phyloP scores from a whole-genome alignment of 208 protist genomes.

The Histomonas meleagridis region DNA sequence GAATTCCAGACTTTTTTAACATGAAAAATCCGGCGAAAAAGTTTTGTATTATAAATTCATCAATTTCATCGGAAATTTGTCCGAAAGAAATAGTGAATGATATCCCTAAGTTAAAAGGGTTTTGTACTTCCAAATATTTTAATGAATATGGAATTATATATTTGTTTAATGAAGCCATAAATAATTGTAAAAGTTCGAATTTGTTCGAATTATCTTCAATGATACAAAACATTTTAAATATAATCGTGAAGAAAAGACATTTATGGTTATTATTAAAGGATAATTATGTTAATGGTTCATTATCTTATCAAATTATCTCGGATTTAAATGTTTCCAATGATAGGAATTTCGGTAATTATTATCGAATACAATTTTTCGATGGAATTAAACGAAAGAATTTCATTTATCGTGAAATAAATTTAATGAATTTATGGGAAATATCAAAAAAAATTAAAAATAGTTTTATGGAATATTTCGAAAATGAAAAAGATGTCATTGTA shows the following conservation, averaged over 20 bases:
- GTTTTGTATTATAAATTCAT: neutral
- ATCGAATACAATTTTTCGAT: neutral
- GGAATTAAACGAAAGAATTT: neutral
- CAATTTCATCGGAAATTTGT: too few species aligned
- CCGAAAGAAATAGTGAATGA: neutral
- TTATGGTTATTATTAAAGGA: neutral
- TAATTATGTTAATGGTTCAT: neutral
- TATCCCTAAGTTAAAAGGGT: neutral
- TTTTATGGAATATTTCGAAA: too few species aligned
- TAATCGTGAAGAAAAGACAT: neutral
- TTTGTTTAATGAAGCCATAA: neutral
- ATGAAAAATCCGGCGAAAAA: neutral
- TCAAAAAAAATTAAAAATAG: neutral
- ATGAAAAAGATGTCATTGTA: neutral
- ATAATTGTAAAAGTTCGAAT: neutral
- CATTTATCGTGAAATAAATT: slow-evolving; percentile 14
- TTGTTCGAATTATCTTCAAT: neutral
- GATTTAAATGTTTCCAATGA: neutral
- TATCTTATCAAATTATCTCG: neutral
- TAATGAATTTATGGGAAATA: neutral
- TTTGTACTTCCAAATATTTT: neutral
- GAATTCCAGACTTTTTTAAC: neutral
- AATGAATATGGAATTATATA: neutral
- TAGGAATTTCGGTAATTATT: neutral
- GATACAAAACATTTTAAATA: neutral